Base-by-base conservation (phyloP, 768 basidiomycete species). In the Lactarius trivialis region DNA sequence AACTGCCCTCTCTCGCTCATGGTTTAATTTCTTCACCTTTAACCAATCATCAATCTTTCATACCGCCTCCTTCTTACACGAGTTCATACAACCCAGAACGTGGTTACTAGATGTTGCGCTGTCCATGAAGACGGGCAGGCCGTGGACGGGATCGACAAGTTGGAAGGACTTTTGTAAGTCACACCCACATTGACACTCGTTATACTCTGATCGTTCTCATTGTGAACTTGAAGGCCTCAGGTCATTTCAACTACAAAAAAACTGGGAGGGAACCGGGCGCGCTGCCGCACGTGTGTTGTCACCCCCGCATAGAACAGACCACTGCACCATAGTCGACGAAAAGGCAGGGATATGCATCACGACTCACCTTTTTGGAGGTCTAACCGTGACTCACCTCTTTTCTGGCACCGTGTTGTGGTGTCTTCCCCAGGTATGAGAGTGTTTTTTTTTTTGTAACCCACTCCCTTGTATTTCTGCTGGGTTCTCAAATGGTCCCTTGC, bases 311-410 rank as follows among this genome's bases (percentile, higher is more conserved):
- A 64, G 66, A 28, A 67, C 70, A 4, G 83, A 89, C 0, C 88
- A 91, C 72, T 82, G 89, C 7, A 83, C 91, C 74, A 92, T 92
- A 73, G 79, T 88, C 24, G 91, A 93, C 60, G 82, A 88, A 67
- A 72, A 76, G 33, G 77, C 76, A 11, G 81, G 83, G 4, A 76
- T 86, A 26, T 74, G 86, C 54, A 81, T 91, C 45, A 79, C 80
- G 3, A 89, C 88, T 0, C 76, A 76, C 49, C 70, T 71, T 7
- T 61, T 64, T 9, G 88, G 88, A 0, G 87, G 88, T 0, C 67
- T 92, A 8, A 65, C 68, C 1, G 88, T 91, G 0, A 76, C 76
- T 9, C 84, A 86, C 68, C 69, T 89, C 30, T 71, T 78, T 7
- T 75, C 71, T 1, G 79, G 79, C 45, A 60, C 71, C 3, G 59